Evolutionary conservation across 768 basidiomycete genomes (phyloP), one percentile per base, ranked within the genome.

Genomic region (Cytidiella melzeri): DNA sequence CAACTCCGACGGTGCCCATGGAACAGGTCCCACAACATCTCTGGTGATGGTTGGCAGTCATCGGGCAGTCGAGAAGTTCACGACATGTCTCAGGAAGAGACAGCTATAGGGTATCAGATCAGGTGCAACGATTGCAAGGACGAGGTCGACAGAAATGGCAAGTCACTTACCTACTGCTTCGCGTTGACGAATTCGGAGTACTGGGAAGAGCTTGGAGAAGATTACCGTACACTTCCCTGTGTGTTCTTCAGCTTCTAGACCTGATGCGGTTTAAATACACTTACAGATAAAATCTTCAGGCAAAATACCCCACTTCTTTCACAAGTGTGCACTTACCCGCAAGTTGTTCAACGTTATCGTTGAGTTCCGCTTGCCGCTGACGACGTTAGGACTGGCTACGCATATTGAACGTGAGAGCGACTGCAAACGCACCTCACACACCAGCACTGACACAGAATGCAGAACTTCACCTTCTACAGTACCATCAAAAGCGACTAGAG

Each of bases 381-480:
- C 60, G 5, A 54, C 64, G 1, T 50, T 43, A 1, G 57, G 51
- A 10, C 44, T 64, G 4, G 55, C 53, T 2, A 57, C 63, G 48
- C 34, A 61, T 34, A 50, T 61, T 37, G 53, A 55, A 28, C 56
- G 54, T 61, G 48, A 45, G 59, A n/a, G n/a, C n/a, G n/a, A n/a
- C n/a, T n/a, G n/a, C n/a, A n/a, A n/a, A n/a, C n/a, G n/a, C n/a
- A n/a, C n/a, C n/a, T n/a, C n/a, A n/a, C n/a, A n/a, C n/a, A n/a
- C n/a, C n/a, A n/a, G n/a, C n/a, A n/a, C n/a, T n/a, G n/a, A n/a
- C n/a, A n/a, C n/a, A n/a, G n/a, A n/a, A n/a, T n/a, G 9, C 40
- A 58, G 62, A 64, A 37, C 56, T 62, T 3, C 63, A 64, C 34
- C 52, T 61, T 4, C 47, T 61, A 7, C 50, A 58, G 43, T 62